Evolutionary conservation across 176 grass and related monocot genomes (phyloP).

Genomic region (Bromus sterilis): DNA sequence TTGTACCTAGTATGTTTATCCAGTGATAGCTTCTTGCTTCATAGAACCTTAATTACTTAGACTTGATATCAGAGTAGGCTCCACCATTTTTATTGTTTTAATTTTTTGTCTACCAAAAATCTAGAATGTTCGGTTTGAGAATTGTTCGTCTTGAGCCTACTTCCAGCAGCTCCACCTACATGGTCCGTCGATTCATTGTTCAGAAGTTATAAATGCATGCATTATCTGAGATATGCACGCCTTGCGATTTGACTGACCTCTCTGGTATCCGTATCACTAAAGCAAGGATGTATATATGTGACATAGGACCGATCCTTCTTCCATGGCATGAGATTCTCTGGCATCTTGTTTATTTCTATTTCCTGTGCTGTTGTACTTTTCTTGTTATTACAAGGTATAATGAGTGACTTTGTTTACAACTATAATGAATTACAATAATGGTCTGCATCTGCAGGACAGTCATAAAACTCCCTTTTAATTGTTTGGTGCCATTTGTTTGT

Average conservation of each 20-base stretch:
- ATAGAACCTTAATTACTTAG: constrained; percentile 8
- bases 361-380: background rate
- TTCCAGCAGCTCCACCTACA: background rate
- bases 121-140: background rate
- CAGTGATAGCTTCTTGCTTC: background rate
- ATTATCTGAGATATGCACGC: background rate
- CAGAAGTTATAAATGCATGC: background rate
- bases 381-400: background rate
- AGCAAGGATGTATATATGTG: background rate
- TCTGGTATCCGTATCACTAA: background rate
- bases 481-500: background rate
- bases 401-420: background rate
- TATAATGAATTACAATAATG: background rate
- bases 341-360: constrained; percentile 1
- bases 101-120: constrained; percentile 2
- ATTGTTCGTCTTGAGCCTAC: background rate
- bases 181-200: background rate
- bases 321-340: background rate
- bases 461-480: background rate
- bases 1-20: background rate
- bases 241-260: background rate
- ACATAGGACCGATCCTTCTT: background rate
- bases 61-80: background rate
- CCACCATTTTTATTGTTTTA: background rate
- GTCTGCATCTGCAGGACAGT: background rate